phyloP scores from a whole-genome alignment of 2,329 filamentous ascomycete genomes.

The Aspergillus udagawae region DNA sequence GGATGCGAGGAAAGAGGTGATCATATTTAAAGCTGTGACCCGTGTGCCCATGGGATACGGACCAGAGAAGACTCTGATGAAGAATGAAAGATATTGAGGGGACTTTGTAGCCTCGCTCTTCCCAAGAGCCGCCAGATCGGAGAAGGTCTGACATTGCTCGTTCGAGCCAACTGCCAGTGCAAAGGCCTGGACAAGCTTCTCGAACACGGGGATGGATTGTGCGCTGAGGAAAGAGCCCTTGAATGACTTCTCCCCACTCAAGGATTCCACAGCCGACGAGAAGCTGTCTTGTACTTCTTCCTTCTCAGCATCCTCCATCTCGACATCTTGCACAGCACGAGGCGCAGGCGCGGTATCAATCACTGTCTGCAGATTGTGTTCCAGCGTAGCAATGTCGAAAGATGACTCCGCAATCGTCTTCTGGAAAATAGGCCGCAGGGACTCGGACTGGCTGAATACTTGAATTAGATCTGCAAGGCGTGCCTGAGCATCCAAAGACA shows the following conservation, averaged over 20 bases:
- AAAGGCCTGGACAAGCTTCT: slow-evolving; percentile 37
- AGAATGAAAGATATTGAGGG: slow-evolving; percentile 70
- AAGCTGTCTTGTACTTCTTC: slow-evolving; percentile 27
- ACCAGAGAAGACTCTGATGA: slow-evolving; percentile 70
- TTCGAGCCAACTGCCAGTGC: slow-evolving; percentile 29
- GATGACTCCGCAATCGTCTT: slow-evolving; percentile 63
- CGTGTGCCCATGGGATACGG: slow-evolving; percentile 66
- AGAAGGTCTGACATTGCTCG: slow-evolving; percentile 31
- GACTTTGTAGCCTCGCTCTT: slow-evolving; percentile 50
- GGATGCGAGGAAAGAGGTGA: slow-evolving; percentile 54
- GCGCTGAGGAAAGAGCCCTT: slow-evolving; percentile 36
- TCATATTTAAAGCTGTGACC: slow-evolving; percentile 63
- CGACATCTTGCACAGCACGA: slow-evolving; percentile 47
- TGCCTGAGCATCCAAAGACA: slow-evolving; percentile 51
- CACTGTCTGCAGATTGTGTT: slow-evolving; percentile 68
- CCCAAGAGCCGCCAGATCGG: slow-evolving; percentile 35
- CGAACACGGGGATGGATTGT: slow-evolving; percentile 32
- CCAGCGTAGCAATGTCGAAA: slow-evolving; percentile 69
- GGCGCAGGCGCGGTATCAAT: slow-evolving; percentile 57
- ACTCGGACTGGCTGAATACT: slow-evolving; percentile 58
- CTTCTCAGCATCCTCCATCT: slow-evolving; percentile 45
- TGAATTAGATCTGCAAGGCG: slow-evolving; percentile 66
- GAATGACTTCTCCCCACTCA: slow-evolving; percentile 25
- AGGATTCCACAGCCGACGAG: slow-evolving; percentile 28
- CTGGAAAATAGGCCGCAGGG: slow-evolving; percentile 61